Conservation (phyloP, 441 rosid genomes). For the Gossypium aridum region DNA sequence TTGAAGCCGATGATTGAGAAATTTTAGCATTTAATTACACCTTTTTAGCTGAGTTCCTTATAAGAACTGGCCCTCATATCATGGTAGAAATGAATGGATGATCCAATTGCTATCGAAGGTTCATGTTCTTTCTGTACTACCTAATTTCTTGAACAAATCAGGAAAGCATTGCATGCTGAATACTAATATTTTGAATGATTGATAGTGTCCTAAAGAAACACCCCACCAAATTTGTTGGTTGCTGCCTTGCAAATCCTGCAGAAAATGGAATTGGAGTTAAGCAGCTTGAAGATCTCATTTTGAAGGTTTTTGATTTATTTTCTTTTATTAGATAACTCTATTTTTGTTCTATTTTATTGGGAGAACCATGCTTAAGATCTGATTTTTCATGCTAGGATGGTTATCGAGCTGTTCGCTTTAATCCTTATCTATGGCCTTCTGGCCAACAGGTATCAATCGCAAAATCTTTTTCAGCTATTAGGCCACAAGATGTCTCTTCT, state of each 20-base stretch:
- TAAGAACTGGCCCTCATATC: neutral
- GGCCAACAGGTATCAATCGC: conserved; percentile 58
- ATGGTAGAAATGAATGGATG: neutral
- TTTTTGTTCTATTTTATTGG: neutral
- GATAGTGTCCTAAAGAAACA: conserved; percentile 64
- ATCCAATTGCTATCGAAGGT: neutral
- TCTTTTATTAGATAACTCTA: conserved; percentile 7
- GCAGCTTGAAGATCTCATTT: conserved; percentile 71
- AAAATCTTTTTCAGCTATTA: neutral
- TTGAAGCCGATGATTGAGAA: neutral
- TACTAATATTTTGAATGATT: conserved; percentile 5
- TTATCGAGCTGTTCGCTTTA: conserved; percentile 78
- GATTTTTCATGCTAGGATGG: conserved; percentile 52
- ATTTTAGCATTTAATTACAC: conserved; percentile 2
- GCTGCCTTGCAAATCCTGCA: conserved; percentile 93
- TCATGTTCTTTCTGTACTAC: neutral
- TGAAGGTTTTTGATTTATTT: conserved; percentile 41
- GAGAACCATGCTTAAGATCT: conserved; percentile 15
- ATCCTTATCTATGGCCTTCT: conserved; percentile 86
- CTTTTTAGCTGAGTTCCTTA: neutral
- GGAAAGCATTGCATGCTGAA: conserved; percentile 2
- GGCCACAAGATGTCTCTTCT: neutral
- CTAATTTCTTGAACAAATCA: conserved; percentile 1
- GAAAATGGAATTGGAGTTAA: conserved; percentile 75
- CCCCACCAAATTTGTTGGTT: conserved; percentile 79